phyloP scores from a whole-genome alignment of 176 grass and related monocot genomes.

The Bothriochloa decipiens region DNA sequence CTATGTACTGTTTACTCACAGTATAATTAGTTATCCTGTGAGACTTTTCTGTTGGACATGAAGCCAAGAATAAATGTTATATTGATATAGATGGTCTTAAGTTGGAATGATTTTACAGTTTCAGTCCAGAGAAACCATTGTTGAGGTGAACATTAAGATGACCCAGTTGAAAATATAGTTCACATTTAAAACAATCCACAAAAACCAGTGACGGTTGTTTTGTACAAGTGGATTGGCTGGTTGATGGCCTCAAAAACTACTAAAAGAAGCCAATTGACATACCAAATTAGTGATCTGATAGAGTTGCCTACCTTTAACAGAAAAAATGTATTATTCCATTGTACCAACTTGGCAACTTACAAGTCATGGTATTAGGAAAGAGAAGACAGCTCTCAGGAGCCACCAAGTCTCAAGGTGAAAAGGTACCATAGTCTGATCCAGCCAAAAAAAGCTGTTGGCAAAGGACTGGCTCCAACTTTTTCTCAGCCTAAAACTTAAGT shows the following conservation, averaged over 20 bases:
- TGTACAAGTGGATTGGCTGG: background rate
- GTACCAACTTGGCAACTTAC: constrained; percentile 43
- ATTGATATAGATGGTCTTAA: constrained; percentile 33
- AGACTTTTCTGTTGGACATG: constrained; percentile 27
- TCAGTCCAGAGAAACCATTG: background rate
- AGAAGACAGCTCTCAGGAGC: constrained; percentile 31
- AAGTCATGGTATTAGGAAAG: background rate
- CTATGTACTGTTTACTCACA: constrained; percentile 52
- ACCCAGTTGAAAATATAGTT: constrained; percentile 9
- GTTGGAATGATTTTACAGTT: constrained; percentile 27
- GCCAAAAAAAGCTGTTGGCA: background rate
- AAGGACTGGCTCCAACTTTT: constrained; percentile 25
- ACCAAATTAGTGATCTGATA: constrained; percentile 25
- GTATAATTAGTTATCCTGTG: constrained; percentile 37
- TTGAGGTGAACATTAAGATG: constrained; percentile 21
- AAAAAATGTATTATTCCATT: constrained; percentile 7
- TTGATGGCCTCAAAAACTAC: constrained; percentile 6
- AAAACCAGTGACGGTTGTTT: constrained; percentile 19
- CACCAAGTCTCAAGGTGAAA: constrained; percentile 28
- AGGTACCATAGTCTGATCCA: background rate
- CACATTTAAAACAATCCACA: background rate
- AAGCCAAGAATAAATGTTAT: constrained; percentile 36
- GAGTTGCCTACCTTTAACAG: background rate
- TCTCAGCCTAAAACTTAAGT: background rate
- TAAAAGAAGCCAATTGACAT: background rate